Evolutionary conservation across 768 basidiomycete genomes (phyloP).

Genomic region (Suillus bovinus): DNA sequence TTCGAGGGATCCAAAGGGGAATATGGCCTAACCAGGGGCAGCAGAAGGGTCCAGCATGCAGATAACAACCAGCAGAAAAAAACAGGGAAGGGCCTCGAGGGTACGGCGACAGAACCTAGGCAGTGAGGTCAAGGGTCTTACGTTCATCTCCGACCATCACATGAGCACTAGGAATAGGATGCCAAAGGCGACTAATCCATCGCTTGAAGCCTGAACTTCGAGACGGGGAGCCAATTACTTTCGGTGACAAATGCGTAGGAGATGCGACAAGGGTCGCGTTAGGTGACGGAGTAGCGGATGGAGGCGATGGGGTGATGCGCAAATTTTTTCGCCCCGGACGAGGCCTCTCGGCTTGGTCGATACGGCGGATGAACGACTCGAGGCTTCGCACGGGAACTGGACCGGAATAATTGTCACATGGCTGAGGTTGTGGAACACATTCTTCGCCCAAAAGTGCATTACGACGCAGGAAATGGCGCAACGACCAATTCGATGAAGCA

Average conservation of each 20-base stretch:
- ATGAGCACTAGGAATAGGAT: conserved; percentile 8
- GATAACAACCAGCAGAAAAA: not conserved
- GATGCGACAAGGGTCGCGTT: conserved; percentile 9
- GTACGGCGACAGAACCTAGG: not conserved
- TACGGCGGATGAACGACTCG: not conserved
- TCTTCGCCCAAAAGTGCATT: not conserved
- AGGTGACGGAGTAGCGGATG: not conserved
- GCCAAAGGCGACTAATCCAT: conserved; percentile 10
- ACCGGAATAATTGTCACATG: not conserved
- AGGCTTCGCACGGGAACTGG: not conserved
- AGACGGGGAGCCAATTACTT: not conserved
- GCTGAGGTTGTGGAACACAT: not conserved
- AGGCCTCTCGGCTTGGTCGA: not conserved
- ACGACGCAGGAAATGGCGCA: not conserved
- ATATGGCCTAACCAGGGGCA: not conserved
- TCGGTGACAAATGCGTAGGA: not conserved
- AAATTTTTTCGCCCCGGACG: not conserved
- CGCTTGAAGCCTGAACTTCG: conserved; percentile 5
- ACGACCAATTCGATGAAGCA: not conserved
- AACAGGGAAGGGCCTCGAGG: not conserved
- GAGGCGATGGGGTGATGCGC: not conserved
- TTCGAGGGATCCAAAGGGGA: not conserved
- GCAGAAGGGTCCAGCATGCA: not conserved
- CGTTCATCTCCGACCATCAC: conserved; percentile 7
- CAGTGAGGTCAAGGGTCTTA: conserved; percentile 9